phyloP scores from a whole-genome alignment of 768 basidiomycete species.

The Suillus subluteus region DNA sequence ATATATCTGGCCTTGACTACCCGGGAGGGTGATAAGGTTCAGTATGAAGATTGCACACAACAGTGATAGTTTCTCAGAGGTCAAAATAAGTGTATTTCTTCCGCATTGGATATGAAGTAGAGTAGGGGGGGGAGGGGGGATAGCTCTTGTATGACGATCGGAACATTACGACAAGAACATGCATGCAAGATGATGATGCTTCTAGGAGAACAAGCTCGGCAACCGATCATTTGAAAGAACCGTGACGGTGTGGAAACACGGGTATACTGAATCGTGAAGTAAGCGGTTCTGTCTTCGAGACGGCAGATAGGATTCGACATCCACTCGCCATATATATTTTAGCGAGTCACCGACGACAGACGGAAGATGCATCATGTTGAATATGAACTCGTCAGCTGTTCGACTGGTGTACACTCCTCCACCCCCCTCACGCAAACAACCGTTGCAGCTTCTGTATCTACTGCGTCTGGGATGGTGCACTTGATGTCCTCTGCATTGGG shows the following conservation, averaged over 20 bases:
- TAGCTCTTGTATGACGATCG: not conserved
- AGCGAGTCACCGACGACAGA: not conserved
- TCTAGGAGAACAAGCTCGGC: not conserved
- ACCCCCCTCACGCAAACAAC: slow-evolving; percentile 72
- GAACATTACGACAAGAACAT: not conserved
- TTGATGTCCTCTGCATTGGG: slow-evolving; percentile 77
- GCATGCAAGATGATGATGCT: not conserved
- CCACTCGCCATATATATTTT: not conserved
- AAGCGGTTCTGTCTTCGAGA: slow-evolving; percentile 6
- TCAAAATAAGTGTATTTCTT: not conserved
- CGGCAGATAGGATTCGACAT: not conserved
- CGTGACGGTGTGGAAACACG: too few relatives aligned
- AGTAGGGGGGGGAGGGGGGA: not conserved
- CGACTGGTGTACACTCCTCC: slow-evolving; percentile 64
- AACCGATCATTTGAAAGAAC: too few relatives aligned
- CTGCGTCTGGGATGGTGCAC: slow-evolving; percentile 69
- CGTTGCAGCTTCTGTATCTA: slow-evolving; percentile 55
- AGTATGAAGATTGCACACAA: not conserved
- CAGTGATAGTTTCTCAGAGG: not conserved
- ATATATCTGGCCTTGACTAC: not conserved
- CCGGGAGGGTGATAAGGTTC: not conserved
- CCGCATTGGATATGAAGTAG: not conserved
- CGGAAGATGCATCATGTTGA: slow-evolving; percentile 15
- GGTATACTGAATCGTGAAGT: not conserved
- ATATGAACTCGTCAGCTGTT: slow-evolving; percentile 42